phyloP scores from a whole-genome alignment of 192 early-diverging fungal species.

The Cetraspora pellucida region DNA sequence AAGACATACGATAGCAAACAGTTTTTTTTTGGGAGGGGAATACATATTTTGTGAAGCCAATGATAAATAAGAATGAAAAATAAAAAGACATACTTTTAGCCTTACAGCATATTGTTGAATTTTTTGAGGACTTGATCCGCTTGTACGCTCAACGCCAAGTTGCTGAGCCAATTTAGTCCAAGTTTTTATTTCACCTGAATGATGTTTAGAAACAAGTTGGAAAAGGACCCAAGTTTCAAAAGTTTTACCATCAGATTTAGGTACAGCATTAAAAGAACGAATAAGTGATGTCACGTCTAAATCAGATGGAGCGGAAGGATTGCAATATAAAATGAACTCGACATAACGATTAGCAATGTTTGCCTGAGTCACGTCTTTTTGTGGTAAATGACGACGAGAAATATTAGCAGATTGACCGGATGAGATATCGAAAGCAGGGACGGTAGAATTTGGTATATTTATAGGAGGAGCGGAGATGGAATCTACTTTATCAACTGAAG shows the following conservation, averaged over 20 bases:
- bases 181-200: conserved; percentile 29
- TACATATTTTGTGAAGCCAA: no score
- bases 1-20: no score
- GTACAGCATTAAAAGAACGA: conserved; percentile 20
- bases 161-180: conserved; percentile 35
- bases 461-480: no score
- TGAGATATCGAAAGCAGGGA: no score
- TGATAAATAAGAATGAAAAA: no score
- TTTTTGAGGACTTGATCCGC: conserved; percentile 31
- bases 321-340: conserved; percentile 31
- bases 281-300: not conserved
- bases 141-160: conserved; percentile 25
- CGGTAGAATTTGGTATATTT: no score
- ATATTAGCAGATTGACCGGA: no score
- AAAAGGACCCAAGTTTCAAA: conserved; percentile 29
- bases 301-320: conserved; percentile 13
- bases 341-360: conserved; percentile 29
- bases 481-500: no score
- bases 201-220: conserved; percentile 28
- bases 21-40: no score
- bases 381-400: not conserved
- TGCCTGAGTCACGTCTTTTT: not conserved
- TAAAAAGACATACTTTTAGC: conserved; percentile 4
- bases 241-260: conserved; percentile 31
- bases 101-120: conserved; percentile 35